Conservation (phyloP, 2,329 filamentous ascomycete genomes). For the Fusarium tanahbumbuense region DNA sequence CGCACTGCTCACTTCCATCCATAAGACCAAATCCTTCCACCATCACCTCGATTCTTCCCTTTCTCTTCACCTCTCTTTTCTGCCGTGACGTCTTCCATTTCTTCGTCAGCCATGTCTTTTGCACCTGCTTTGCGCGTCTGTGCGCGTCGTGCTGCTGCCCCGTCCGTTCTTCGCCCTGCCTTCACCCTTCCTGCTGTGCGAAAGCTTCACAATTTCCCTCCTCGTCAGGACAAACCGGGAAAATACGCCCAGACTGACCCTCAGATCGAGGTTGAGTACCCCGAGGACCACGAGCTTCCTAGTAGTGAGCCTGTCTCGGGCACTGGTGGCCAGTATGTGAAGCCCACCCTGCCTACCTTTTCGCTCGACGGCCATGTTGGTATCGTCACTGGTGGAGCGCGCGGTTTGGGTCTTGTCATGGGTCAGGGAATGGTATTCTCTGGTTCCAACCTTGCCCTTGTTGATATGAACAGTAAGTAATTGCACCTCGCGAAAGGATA, state of each 20-base stretch:
- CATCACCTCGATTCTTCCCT: neutral
- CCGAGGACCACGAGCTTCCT: slow-evolving; percentile 78
- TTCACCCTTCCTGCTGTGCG: slow-evolving; percentile 44
- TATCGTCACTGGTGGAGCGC: slow-evolving; percentile 89
- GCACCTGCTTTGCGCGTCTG: slow-evolving; percentile 47
- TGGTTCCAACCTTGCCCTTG: slow-evolving; percentile 89
- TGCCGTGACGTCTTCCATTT: neutral
- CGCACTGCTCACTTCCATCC: slow-evolving; percentile 13
- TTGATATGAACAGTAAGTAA: slow-evolving; percentile 87
- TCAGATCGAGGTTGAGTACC: slow-evolving; percentile 81
- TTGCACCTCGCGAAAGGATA: neutral
- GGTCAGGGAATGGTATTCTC: slow-evolving; percentile 89
- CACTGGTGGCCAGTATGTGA: slow-evolving; percentile 82
- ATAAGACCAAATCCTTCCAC: slow-evolving; percentile 18
- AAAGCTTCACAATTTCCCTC: slow-evolving; percentile 49
- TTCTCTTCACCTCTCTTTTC: neutral
- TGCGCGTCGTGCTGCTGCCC: slow-evolving; percentile 43
- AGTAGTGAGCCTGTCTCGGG: slow-evolving; percentile 77
- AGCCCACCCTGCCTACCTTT: slow-evolving; percentile 86
- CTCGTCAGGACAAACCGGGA: slow-evolving; percentile 63
- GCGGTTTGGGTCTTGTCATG: slow-evolving; percentile 92
- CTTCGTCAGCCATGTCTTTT: slow-evolving; percentile 34
- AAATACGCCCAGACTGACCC: slow-evolving; percentile 84
- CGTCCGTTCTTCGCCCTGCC: slow-evolving; percentile 38
- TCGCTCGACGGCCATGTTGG: slow-evolving; percentile 86